Evolutionary conservation across 2,329 filamentous ascomycete species (phyloP).

Genomic region (Thielaviopsis musarum): DNA sequence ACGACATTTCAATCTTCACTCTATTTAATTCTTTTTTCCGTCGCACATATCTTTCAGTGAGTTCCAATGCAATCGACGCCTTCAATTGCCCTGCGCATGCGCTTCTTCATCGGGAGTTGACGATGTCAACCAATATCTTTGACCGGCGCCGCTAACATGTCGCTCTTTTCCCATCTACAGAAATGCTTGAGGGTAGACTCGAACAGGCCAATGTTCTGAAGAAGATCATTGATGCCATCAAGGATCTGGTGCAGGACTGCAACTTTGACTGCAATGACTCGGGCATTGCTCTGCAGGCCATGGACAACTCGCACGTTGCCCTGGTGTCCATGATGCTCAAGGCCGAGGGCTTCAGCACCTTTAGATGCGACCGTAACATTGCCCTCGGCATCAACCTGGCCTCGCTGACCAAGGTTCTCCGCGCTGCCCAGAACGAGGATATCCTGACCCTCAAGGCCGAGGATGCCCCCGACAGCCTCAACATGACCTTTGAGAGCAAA

Average conservation of each 20-base stretch:
- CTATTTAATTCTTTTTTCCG: not conserved
- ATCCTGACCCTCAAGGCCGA: slow-evolving; percentile 94
- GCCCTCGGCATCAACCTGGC: slow-evolving; percentile 93
- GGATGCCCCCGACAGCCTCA: slow-evolving; percentile 88
- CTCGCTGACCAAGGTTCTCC: slow-evolving; percentile 92
- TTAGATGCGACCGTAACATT: slow-evolving; percentile 97
- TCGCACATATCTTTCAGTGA: not conserved
- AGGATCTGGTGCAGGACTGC: slow-evolving; percentile 97
- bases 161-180: slow-evolving; percentile 18
- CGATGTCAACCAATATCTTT: not conserved
- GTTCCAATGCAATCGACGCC: not conserved
- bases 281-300: slow-evolving; percentile 92
- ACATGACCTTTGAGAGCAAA: slow-evolving; percentile 84
- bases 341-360: slow-evolving; percentile 84
- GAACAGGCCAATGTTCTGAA: slow-evolving; percentile 89
- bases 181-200: slow-evolving; percentile 91
- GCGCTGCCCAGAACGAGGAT: slow-evolving; percentile 85
- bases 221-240: slow-evolving; percentile 98
- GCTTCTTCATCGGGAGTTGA: not conserved
- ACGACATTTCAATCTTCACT: not conserved
- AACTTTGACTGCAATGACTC: slow-evolving; percentile 99
- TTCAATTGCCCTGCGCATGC: not conserved
- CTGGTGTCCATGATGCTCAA: slow-evolving; percentile 98
- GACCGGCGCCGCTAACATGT: slow-evolving; percentile 3
- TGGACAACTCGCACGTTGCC: slow-evolving; percentile 99